A percentile compares a stretch with the other conserved stretches of the same genome.
phyloP scores from a whole-genome alignment of 1,284 basidiomycete species.

The Leucoagaricus sp. region DNA sequence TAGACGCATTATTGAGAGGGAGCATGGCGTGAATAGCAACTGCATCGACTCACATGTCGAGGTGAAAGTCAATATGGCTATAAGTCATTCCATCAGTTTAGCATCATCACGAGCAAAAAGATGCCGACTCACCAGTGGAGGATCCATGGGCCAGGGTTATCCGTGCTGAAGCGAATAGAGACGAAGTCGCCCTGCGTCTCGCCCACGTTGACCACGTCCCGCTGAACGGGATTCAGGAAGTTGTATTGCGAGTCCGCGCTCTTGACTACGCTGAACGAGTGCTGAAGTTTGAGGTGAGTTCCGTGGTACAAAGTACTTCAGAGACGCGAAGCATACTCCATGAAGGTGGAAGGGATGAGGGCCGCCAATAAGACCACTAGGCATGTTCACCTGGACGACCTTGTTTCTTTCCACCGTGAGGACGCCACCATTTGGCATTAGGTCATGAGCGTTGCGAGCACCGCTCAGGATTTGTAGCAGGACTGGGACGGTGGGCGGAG shows the following conservation, averaged over 20 bases:
- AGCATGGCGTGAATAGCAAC: not conserved
- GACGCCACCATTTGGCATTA: conserved; percentile 41
- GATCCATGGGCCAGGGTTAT: conserved; percentile 47
- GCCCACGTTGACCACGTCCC: conserved; percentile 39
- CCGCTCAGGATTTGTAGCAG: conserved; percentile 47
- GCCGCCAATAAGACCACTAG: conserved; percentile 26
- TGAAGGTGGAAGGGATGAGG: conserved; percentile 41
- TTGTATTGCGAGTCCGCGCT: conserved; percentile 19
- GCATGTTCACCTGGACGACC: conserved; percentile 23
- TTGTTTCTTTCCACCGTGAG: conserved; percentile 25
- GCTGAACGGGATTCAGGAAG: conserved; percentile 22
- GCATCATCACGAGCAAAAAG: not conserved
- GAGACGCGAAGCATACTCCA: conserved; percentile 25
- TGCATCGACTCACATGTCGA: not conserved
- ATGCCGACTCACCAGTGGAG: conserved; percentile 13
- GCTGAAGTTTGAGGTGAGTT: conserved; percentile 19
- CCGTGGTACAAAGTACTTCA: too few species aligned
- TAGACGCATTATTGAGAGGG: not conserved
- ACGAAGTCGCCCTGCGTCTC: conserved; percentile 26
- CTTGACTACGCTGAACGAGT: conserved; percentile 37
- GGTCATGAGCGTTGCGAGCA: conserved; percentile 28
- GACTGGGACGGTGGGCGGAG: conserved; percentile 21
- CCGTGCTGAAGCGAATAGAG: conserved; percentile 38
- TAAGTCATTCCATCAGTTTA: not conserved
- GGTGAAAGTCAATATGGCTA: conserved; percentile 15